These are phyloP conservation scores for Phaeosphaeriaceae sp. DNA, from an alignment of 2,329 filamentous ascomycete species.

Conservation along the genomic window DNA sequence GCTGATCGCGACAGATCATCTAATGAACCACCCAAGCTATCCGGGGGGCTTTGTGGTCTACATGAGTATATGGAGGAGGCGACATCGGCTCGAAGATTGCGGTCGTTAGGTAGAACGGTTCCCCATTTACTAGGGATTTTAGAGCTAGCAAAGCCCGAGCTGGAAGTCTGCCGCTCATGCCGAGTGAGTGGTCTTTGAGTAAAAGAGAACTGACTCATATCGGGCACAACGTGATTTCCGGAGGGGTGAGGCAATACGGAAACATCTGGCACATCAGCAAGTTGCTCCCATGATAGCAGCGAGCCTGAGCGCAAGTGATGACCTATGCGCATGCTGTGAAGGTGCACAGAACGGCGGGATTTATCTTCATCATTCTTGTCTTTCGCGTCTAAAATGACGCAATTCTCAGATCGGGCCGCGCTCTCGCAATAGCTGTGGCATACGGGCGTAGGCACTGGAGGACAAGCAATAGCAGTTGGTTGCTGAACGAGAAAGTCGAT, in stretches of 20 bases:
- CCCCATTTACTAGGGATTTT: constrained; percentile 49
- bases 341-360: constrained; percentile 45
- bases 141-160: constrained; percentile 46
- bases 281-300: constrained; percentile 45
- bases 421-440: constrained; percentile 15
- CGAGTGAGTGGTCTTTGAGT: constrained; percentile 15
- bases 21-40: constrained; percentile 35
- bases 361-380: constrained; percentile 23
- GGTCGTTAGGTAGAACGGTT: constrained; percentile 31
- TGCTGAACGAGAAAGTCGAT: constrained; percentile 30
- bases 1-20: constrained; percentile 19
- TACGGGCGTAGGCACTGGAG: constrained; percentile 23
- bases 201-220: constrained; percentile 25
- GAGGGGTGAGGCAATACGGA: constrained; percentile 18
- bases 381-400: not conserved
- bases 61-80: constrained; percentile 51
- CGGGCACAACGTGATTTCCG: constrained; percentile 25
- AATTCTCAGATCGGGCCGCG: not conserved
- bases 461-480: constrained; percentile 19
- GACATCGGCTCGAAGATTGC: constrained; percentile 20
- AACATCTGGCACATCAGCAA: constrained; percentile 28
- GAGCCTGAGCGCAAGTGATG: constrained; percentile 54
- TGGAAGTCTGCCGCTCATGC: constrained; percentile 41
- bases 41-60: constrained; percentile 46
- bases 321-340: constrained; percentile 54